Conservation (phyloP, 441 rosid species). For the Pelargonium cotyledonis region DNA sequence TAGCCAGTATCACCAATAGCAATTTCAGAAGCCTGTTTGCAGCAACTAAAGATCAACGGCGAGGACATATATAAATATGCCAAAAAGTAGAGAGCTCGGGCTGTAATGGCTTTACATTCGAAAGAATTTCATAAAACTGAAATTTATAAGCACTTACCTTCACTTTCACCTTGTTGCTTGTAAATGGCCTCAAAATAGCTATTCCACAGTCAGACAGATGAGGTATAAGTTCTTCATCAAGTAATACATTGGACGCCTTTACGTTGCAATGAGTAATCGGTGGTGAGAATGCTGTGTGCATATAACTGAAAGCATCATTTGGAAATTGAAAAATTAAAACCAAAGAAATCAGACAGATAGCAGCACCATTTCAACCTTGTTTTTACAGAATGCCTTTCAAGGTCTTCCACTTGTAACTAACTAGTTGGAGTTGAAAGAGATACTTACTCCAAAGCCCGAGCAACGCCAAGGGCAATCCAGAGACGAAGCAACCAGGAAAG, state of each 20-base stretch:
- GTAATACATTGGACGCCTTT: slow-evolving; percentile 75
- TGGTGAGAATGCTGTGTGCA: slow-evolving; percentile 65
- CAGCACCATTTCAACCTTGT: no score
- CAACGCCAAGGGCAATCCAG: slow-evolving; percentile 70
- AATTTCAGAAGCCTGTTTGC: slow-evolving; percentile 75
- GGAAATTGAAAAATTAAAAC: background rate
- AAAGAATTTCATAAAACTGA: background rate
- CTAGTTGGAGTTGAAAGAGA: background rate
- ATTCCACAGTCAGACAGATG: slow-evolving; percentile 72
- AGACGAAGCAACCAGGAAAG: slow-evolving; percentile 80
- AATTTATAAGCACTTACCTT: slow-evolving; percentile 37
- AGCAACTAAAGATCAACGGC: background rate
- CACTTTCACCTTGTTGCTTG: slow-evolving; percentile 66
- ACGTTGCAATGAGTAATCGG: slow-evolving; percentile 74
- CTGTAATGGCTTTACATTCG: background rate
- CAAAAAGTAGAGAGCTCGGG: no score
- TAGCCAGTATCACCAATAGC: slow-evolving; percentile 68
- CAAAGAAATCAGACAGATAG: no score
- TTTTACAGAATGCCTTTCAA: no score
- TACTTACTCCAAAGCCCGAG: slow-evolving; percentile 74
- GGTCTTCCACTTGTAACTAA: no score
- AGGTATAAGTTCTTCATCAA: slow-evolving; percentile 76
- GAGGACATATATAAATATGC: no score
- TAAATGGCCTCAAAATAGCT: slow-evolving; percentile 64
- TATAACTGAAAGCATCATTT: slow-evolving; percentile 50